Evolutionary conservation across 495 filamentous ascomycete genomes (phyloP).

Genomic region (Daldinia bambusicola): DNA sequence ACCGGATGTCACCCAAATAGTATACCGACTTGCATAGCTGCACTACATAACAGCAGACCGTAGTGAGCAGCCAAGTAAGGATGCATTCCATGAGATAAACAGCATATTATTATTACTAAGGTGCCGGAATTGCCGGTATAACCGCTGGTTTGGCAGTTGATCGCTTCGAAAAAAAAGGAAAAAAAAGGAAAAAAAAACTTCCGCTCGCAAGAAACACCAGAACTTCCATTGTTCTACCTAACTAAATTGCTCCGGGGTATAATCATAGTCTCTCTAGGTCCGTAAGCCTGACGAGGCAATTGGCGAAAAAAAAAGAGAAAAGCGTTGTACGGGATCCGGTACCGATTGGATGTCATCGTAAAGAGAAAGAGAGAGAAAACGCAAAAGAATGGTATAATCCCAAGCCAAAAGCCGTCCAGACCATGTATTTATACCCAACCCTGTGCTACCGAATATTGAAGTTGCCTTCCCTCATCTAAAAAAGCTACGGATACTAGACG

Average conservation of each 20-base stretch:
- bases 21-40: neutral
- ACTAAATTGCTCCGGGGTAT: conserved; percentile 38
- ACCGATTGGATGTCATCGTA: conserved; percentile 29
- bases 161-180: neutral
- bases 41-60: neutral
- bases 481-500: conserved; percentile 55
- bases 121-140: conserved; percentile 4
- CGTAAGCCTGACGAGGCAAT: conserved; percentile 16
- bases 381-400: conserved; percentile 45
- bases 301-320: conserved; percentile 35
- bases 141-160: neutral
- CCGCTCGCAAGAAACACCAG: conserved; percentile 13
- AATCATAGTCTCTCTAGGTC: conserved; percentile 36
- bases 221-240: conserved; percentile 31
- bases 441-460: conserved; percentile 29
- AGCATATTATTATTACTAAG: conserved; percentile 3
- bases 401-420: conserved; percentile 37
- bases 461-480: conserved; percentile 51
- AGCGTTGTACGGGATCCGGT: conserved; percentile 20
- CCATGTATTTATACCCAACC: conserved; percentile 42
- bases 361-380: conserved; percentile 17
- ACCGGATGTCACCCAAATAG: conserved; percentile 19
- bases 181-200: neutral
- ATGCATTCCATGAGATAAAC: conserved; percentile 19
- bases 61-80: conserved; percentile 23